These are phyloP conservation scores for Lasiodiplodia hormozganensis DNA, from an alignment of 2,329 filamentous ascomycete genomes.

Conservation along the genomic window DNA sequence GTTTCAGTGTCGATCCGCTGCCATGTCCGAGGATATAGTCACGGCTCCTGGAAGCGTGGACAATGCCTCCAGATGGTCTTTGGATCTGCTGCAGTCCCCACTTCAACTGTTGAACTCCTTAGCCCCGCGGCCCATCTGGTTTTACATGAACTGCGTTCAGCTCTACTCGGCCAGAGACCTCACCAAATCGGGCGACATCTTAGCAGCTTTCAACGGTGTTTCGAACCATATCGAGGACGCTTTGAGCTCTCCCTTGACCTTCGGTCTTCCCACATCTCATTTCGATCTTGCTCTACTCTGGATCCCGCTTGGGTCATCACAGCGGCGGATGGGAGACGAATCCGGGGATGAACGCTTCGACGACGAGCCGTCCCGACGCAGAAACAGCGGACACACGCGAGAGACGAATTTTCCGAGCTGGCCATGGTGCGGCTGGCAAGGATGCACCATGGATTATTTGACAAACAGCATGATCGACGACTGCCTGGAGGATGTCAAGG, in stretches of 20 bases:
- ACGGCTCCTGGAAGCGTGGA: conserved; percentile 33
- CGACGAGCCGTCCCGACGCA: not conserved
- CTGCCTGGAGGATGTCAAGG: conserved; percentile 37
- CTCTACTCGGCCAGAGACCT: conserved; percentile 42
- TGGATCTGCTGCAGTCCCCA: conserved; percentile 41
- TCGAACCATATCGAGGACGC: conserved; percentile 35
- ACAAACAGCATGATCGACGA: conserved; percentile 33
- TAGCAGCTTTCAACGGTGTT: conserved; percentile 46
- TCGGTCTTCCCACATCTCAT: conserved; percentile 37
- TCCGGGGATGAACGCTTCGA: not conserved
- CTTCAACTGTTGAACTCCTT: conserved; percentile 40
- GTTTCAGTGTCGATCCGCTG: conserved; percentile 39
- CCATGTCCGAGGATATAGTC: conserved; percentile 41
- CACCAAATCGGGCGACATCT: conserved; percentile 38
- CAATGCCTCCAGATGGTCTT: conserved; percentile 36
- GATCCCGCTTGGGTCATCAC: conserved; percentile 16
- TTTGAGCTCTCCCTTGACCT: conserved; percentile 38
- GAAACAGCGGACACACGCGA: not conserved
- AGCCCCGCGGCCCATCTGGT: conserved; percentile 35
- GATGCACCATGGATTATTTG: not conserved
- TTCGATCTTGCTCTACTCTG: conserved; percentile 44
- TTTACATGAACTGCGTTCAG: conserved; percentile 42
- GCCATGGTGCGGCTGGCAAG: conserved; percentile 47
- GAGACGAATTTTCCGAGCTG: conserved; percentile 43
- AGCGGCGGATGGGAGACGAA: not conserved